A percentile compares a stretch with the other conserved stretches of the same genome.
These are phyloP conservation scores for Boletus smithii DNA, from an alignment of 1,284 basidiomycete species.

Conservation along the genomic window DNA sequence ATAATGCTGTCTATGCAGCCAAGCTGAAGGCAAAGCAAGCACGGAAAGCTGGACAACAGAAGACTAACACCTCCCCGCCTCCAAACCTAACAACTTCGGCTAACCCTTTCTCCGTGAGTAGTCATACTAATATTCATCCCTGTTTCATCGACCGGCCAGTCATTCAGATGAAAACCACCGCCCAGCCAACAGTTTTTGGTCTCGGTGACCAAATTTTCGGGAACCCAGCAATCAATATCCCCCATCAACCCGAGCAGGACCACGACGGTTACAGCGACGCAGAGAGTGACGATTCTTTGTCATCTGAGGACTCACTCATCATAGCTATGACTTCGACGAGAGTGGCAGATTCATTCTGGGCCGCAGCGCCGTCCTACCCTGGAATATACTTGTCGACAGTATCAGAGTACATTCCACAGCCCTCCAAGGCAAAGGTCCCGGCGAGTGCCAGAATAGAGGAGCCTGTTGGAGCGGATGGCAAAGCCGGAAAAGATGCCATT, in stretches of 20 bases:
- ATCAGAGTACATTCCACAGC: constrained; percentile 63
- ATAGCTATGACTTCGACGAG: constrained; percentile 56
- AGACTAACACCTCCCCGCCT: constrained; percentile 32
- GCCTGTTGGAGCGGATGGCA: constrained; percentile 36
- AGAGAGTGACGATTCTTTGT: constrained; percentile 29
- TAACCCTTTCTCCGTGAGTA: constrained; percentile 70
- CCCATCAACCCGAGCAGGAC: constrained; percentile 14
- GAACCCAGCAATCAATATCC: constrained; percentile 19
- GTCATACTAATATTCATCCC: not conserved
- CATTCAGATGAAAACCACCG: constrained; percentile 19
- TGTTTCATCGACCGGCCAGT: not conserved
- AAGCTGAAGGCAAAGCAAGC: constrained; percentile 54
- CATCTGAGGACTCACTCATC: constrained; percentile 49
- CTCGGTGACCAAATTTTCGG: constrained; percentile 66
- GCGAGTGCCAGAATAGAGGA: constrained; percentile 41
- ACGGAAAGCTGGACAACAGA: constrained; percentile 38
- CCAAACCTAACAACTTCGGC: constrained; percentile 36
- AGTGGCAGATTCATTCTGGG: constrained; percentile 63
- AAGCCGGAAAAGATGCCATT: constrained; percentile 43
- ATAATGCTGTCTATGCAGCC: constrained; percentile 67
- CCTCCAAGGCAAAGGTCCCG: constrained; percentile 47
- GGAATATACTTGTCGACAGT: constrained; percentile 69
- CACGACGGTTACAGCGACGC: constrained; percentile 31
- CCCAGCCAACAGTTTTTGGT: constrained; percentile 42
- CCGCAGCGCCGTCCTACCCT: constrained; percentile 57